phyloP scores from a whole-genome alignment of 2,329 filamentous ascomycete genomes.

The Fusarium sacchari region DNA sequence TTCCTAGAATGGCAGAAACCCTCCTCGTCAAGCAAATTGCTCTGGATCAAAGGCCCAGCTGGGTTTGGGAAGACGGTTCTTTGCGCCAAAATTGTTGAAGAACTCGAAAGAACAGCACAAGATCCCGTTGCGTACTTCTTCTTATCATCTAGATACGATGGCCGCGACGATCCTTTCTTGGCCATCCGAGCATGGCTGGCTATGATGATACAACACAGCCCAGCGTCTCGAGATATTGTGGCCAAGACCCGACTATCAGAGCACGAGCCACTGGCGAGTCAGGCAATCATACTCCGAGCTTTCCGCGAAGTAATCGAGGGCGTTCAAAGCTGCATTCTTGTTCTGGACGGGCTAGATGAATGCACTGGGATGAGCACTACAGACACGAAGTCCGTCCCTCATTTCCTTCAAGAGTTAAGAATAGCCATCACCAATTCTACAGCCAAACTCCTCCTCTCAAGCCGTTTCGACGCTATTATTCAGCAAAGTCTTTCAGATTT shows the following conservation, averaged over 20 bases:
- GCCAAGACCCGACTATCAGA: not conserved
- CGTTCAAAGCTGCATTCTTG: not conserved
- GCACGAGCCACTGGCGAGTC: rapidly evolving
- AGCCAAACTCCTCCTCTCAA: not conserved
- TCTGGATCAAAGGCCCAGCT: conserved; percentile 47
- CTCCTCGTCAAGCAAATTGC: not conserved
- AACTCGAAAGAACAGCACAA: conserved; percentile 15
- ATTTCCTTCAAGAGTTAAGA: conserved; percentile 11
- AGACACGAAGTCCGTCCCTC: conserved; percentile 15
- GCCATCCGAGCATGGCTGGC: conserved; percentile 23
- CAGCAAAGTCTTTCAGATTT: rapidly evolving
- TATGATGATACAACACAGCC: conserved; percentile 25
- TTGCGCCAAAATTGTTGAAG: conserved; percentile 44
- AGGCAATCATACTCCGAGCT: rapidly evolving
- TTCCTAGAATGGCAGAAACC: not conserved
- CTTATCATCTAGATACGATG: conserved; percentile 41
- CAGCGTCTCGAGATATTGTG: conserved; percentile 23
- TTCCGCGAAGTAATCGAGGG: rapidly evolving
- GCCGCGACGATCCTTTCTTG: conserved; percentile 40
- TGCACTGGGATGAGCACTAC: not conserved
- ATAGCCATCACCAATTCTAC: conserved; percentile 2
- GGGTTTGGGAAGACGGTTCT: conserved; percentile 50
- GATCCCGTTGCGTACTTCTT: conserved; percentile 44
- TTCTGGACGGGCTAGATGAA: conserved; percentile 21
- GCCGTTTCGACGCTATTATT: rapidly evolving